These are phyloP conservation scores for Lactifluus hygrophoroides DNA, from an alignment of 768 basidiomycete genomes.

Conservation along the genomic window DNA sequence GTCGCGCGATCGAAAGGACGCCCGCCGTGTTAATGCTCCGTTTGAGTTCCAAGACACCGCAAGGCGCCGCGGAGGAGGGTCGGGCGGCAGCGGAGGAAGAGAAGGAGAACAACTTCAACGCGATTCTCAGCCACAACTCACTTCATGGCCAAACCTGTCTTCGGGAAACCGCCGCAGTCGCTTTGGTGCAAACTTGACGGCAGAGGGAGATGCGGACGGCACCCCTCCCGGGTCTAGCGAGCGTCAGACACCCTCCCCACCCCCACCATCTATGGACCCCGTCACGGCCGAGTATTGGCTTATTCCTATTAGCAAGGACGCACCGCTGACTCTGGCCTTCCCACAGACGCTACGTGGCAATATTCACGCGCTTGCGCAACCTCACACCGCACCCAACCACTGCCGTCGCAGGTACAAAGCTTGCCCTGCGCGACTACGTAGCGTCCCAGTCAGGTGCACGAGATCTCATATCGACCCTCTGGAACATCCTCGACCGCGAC, in stretches of 20 bases:
- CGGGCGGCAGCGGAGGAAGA: slow-evolving; percentile 36
- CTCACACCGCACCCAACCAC: slow-evolving; percentile 49
- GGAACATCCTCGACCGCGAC: slow-evolving; percentile 60
- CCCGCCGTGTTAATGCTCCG: slow-evolving; percentile 52
- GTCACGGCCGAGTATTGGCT: slow-evolving; percentile 43
- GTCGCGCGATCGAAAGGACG: slow-evolving; percentile 58
- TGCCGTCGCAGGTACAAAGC: slow-evolving; percentile 55
- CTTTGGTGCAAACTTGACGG: slow-evolving; percentile 54
- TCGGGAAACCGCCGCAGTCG: slow-evolving; percentile 45
- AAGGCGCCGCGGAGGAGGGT: slow-evolving; percentile 29
- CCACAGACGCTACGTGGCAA: slow-evolving; percentile 56
- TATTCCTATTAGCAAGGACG: not conserved
- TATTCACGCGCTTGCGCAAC: slow-evolving; percentile 54
- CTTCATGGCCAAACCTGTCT: slow-evolving; percentile 27
- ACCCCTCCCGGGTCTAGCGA: slow-evolving; percentile 21
- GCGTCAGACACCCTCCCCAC: slow-evolving; percentile 28
- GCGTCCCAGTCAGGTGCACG: slow-evolving; percentile 68
- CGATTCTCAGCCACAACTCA: slow-evolving; percentile 22
- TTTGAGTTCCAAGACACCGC: slow-evolving; percentile 61
- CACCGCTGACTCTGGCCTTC: not conserved
- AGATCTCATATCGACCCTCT: slow-evolving; percentile 85
- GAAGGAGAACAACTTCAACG: slow-evolving; percentile 47
- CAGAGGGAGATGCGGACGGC: slow-evolving; percentile 23
- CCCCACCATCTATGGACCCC: slow-evolving; percentile 42
- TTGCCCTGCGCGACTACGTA: slow-evolving; percentile 73